phyloP scores from a whole-genome alignment of 164 flowering plant species.

The Saururus chinensis region DNA sequence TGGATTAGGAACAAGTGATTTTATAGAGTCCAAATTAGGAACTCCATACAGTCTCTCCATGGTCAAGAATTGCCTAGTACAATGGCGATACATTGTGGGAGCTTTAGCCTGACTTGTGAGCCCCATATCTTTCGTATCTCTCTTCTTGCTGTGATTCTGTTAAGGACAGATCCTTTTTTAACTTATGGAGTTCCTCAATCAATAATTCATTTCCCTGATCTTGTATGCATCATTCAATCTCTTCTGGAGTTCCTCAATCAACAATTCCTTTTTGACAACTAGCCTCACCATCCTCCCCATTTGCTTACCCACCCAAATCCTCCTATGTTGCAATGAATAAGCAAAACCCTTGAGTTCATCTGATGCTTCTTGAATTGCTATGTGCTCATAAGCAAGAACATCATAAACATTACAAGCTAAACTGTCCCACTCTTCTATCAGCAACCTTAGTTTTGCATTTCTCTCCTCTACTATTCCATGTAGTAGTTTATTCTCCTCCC shows the following conservation, averaged over 20 bases:
- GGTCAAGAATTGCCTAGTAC: conserved; percentile 62
- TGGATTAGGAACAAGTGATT: conserved; percentile 78
- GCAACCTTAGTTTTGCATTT: conserved; percentile 29
- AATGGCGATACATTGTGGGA: conserved; percentile 70
- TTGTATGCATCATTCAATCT: conserved; percentile 62
- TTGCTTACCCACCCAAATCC: conserved; percentile 58
- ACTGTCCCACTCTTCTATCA: conserved; percentile 58
- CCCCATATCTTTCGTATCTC: conserved; percentile 74
- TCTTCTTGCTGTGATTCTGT: conserved; percentile 74
- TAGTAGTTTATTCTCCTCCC: conserved; percentile 37
- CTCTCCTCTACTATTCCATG: conserved; percentile 33
- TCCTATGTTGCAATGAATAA: conserved; percentile 36
- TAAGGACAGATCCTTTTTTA: conserved; percentile 76
- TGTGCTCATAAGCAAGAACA: conserved; percentile 54
- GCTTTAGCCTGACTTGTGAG: conserved; percentile 87
- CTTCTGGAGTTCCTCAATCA: conserved; percentile 54
- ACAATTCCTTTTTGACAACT: conserved; percentile 61
- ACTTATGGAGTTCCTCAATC: conserved; percentile 74
- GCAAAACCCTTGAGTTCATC: conserved; percentile 45
- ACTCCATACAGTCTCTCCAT: conserved; percentile 98
- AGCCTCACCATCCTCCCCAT: conserved; percentile 35
- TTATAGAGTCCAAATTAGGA: conserved; percentile 82
- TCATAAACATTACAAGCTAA: conserved; percentile 54
- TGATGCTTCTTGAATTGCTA: conserved; percentile 50
- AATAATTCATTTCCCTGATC: conserved; percentile 39